phyloP scores from a whole-genome alignment of 2,329 filamentous ascomycete species.

The Trichoderma koningii region DNA sequence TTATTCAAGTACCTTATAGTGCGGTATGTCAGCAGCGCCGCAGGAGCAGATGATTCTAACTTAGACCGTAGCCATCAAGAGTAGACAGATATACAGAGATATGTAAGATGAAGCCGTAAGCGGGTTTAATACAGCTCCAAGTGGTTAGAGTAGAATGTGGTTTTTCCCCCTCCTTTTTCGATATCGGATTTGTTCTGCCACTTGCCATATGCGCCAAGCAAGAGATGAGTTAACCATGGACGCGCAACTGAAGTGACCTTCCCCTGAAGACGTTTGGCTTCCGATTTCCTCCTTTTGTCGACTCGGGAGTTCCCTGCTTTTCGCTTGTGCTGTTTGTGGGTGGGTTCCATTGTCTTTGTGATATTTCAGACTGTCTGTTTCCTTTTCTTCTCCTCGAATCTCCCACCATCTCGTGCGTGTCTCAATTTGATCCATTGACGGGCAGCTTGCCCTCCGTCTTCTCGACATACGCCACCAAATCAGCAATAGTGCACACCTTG shows the following conservation, averaged over 20 bases:
- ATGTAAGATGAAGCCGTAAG: neutral
- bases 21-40: constrained; percentile 20
- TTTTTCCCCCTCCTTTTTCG: neutral
- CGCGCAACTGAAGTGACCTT: neutral
- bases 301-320: neutral
- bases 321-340: neutral
- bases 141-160: neutral
- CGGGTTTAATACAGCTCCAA: neutral
- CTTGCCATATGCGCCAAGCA: neutral
- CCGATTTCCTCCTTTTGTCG: neutral
- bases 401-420: neutral
- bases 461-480: constrained; percentile 78
- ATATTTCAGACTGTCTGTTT: neutral
- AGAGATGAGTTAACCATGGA: neutral
- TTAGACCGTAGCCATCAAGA: constrained; percentile 1
- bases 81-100: neutral
- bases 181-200: neutral
- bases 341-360: neutral
- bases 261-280: neutral
- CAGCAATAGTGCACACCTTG: constrained; percentile 93
- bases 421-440: constrained; percentile 38
- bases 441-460: constrained; percentile 66
- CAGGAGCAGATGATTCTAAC: constrained; percentile 19
- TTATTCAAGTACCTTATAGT: neutral
- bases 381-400: neutral